These are phyloP conservation scores for Eutrema japonicum DNA, from an alignment of 345 rosid species.

Conservation along the genomic window DNA sequence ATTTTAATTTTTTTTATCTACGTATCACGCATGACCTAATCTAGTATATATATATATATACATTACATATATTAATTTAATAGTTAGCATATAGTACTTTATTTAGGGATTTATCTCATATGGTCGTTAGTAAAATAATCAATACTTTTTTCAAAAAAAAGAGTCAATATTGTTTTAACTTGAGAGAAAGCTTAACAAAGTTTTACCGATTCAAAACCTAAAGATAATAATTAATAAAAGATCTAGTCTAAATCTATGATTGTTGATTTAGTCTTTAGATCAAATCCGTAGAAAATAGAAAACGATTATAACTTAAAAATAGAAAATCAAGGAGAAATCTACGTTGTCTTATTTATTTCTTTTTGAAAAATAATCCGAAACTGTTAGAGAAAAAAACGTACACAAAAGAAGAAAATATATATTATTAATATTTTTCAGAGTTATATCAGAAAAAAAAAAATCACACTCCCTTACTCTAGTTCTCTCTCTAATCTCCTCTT, in stretches of 20 bases:
- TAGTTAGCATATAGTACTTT: too few species aligned
- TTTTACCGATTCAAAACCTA: conserved; percentile 28
- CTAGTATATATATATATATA: too few species aligned
- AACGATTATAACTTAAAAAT: neutral
- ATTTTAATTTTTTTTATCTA: too few species aligned
- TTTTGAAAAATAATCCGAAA: neutral
- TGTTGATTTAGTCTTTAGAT: conserved; percentile 17
- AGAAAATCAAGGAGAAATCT: conserved; percentile 25
- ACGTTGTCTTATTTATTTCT: neutral
- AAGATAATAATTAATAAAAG: neutral
- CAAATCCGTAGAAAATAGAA: neutral
- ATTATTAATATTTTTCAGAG: neutral
- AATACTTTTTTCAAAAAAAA: too few species aligned
- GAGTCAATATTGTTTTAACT: too few species aligned
- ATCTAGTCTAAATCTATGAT: neutral
- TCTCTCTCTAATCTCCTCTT: neutral
- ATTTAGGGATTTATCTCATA: too few species aligned
- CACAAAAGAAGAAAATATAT: neutral
- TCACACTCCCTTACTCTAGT: neutral
- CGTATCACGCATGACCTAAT: too few species aligned
- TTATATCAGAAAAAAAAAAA: neutral
- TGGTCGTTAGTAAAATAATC: too few species aligned
- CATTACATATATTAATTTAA: too few species aligned
- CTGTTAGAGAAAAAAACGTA: conserved; percentile 6
- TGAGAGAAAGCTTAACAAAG: neutral